phyloP scores from a whole-genome alignment of 202 grass and related monocot species.

The Brachypodium distachyon region DNA sequence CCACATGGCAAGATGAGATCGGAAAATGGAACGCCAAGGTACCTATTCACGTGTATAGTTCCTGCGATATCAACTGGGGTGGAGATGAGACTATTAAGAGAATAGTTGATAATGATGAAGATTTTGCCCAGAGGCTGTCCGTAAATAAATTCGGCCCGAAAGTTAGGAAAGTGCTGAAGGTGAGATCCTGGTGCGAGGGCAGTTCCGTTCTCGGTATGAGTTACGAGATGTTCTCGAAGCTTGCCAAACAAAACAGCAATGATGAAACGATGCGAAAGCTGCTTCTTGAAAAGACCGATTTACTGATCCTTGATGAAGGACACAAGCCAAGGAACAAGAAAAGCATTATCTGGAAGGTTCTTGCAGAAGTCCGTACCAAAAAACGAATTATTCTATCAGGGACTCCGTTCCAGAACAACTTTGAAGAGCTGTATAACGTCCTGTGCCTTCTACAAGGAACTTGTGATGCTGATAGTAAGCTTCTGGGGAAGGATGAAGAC shows the following conservation, averaged over 20 bases:
- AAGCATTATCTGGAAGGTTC: constrained; percentile 43
- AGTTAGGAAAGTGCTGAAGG: constrained; percentile 24
- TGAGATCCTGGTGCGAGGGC: constrained; percentile 59
- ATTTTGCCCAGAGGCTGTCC: background rate
- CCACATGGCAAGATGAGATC: constrained; percentile 69
- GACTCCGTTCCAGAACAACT: constrained; percentile 84
- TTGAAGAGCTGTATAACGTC: constrained; percentile 63
- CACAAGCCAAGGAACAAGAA: constrained; percentile 64
- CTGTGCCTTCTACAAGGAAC: constrained; percentile 18
- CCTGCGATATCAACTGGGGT: constrained; percentile 28
- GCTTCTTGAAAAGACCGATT: constrained; percentile 44
- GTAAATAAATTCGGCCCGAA: constrained; percentile 19
- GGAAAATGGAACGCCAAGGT: constrained; percentile 60
- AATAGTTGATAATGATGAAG: constrained; percentile 8
- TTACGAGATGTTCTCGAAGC: constrained; percentile 56
- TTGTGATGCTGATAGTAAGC: background rate
- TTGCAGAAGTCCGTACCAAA: constrained; percentile 39
- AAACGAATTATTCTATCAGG: constrained; percentile 73
- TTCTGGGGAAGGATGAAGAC: constrained; percentile 19
- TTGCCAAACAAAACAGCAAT: constrained; percentile 14
- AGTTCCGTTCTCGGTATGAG: constrained; percentile 65
- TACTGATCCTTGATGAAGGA: constrained; percentile 79
- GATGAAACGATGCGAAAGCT: constrained; percentile 12
- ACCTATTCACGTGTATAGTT: constrained; percentile 68
- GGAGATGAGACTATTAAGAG: constrained; percentile 34